Conservation (phyloP, 139 green algal species). For the Choricystis sp. region DNA sequence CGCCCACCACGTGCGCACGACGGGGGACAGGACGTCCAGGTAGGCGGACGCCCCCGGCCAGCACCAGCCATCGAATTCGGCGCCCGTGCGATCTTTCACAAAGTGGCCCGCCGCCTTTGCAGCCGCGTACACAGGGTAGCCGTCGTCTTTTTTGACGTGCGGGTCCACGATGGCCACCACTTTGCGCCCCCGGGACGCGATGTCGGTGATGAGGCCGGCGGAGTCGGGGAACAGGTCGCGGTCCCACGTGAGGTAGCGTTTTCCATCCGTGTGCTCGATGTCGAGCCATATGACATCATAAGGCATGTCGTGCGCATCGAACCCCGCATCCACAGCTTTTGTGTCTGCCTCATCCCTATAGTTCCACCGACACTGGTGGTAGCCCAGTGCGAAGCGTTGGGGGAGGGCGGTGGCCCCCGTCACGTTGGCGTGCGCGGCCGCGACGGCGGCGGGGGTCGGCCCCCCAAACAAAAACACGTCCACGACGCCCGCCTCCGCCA, state of each 20-base stretch:
- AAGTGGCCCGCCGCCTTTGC: constrained; percentile 59
- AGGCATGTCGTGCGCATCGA: constrained; percentile 73
- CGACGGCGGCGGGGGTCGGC: constrained; percentile 39
- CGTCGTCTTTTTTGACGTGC: constrained; percentile 83
- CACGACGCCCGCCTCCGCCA: constrained; percentile 82
- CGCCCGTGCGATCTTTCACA: constrained; percentile 63
- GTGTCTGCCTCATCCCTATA: constrained; percentile 83
- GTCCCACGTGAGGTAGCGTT: constrained; percentile 95
- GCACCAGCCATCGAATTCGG: constrained; percentile 94
- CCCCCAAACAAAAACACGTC: constrained; percentile 88
- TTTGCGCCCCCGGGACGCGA: constrained; percentile 54
- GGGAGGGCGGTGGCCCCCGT: constrained; percentile 83
- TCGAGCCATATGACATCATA: constrained; percentile 99
- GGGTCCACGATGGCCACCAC: constrained; percentile 96
- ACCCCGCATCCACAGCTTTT: constrained; percentile 55
- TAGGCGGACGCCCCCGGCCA: constrained; percentile 89
- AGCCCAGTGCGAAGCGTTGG: constrained; percentile 84
- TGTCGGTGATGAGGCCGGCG: constrained; percentile 50
- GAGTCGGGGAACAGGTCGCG: constrained; percentile 64
- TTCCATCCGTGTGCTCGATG: constrained; percentile 96
- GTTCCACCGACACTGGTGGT: constrained; percentile 99
- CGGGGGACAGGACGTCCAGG: constrained; percentile 72
- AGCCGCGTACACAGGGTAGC: constrained; percentile 75
- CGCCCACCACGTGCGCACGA: constrained; percentile 82
- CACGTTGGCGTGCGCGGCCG: constrained; percentile 56